Evolutionary conservation across 208 protist species (phyloP).

Genomic region (Acanthamoeba sp.): DNA sequence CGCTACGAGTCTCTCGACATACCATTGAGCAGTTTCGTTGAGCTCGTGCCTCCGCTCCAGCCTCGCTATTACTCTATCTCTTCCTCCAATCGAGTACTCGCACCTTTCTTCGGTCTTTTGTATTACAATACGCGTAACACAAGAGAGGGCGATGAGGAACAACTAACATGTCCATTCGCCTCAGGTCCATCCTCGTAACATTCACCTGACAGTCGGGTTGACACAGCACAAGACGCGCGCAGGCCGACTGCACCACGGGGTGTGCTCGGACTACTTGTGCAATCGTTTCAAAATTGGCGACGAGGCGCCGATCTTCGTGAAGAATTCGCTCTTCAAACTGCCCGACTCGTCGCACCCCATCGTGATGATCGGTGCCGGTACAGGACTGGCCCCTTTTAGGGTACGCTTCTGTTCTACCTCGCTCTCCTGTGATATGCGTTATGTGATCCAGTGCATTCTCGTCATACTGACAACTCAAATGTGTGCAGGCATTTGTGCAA

Average conservation of each 20-base stretch:
- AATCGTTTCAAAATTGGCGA: neutral
- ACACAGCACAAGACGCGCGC: neutral
- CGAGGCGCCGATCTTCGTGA: neutral
- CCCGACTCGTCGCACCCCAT: neutral
- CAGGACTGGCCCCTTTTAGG: conserved; percentile 46
- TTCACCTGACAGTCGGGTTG: neutral
- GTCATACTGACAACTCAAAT: no score
- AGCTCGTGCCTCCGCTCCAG: conserved; percentile 14
- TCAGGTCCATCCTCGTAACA: neutral
- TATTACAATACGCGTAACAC: no score
- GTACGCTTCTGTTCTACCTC: neutral
- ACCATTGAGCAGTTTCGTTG: conserved; percentile 8
- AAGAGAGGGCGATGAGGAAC: no score
- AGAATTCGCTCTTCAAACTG: conserved; percentile 21
- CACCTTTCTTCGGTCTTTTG: no score
- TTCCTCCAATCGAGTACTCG: conserved; percentile 23
- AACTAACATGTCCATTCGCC: no score
- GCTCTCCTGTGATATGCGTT: neutral
- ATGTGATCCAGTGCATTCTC: neutral
- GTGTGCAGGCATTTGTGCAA: conserved; percentile 46
- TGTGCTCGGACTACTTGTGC: conserved; percentile 50
- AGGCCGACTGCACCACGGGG: neutral
- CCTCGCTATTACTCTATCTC: conserved; percentile 73
- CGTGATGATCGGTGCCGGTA: conserved; percentile 49
- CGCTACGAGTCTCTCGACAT: neutral